Percentiles rank a stretch among this genome's conserved stretches.
phyloP scores from a whole-genome alignment of 2,329 filamentous ascomycete species.

The Fusarium musae region DNA sequence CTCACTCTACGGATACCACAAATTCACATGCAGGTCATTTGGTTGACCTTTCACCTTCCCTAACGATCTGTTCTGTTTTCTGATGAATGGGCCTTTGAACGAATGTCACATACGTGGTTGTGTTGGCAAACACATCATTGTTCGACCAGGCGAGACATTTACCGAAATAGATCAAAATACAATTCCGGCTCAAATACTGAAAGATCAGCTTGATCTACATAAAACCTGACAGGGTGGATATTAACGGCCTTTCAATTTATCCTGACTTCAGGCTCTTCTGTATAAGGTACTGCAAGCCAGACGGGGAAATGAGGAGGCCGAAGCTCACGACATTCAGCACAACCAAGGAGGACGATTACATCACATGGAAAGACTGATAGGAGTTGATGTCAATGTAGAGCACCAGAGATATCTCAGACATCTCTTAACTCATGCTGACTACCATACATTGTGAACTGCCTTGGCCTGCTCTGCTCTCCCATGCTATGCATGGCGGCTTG shows the following conservation, averaged over 20 bases:
- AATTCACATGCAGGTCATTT: too few relatives aligned
- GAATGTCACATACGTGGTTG: too few relatives aligned
- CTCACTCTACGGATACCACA: background rate
- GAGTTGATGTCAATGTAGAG: background rate
- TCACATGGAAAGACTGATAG: background rate
- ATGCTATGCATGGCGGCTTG: background rate
- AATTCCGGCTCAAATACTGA: background rate
- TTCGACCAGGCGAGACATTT: accelerated
- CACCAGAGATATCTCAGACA: background rate
- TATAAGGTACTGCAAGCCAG: background rate
- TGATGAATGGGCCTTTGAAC: background rate
- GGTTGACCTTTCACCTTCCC: background rate
- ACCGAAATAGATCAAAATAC: accelerated
- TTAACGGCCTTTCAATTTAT: too few relatives aligned
- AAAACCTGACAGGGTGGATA: too few relatives aligned
- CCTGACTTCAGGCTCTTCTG: too few relatives aligned
- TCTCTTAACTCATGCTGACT: background rate
- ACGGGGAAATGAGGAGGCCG: too few relatives aligned
- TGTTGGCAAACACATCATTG: background rate
- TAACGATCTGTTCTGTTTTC: background rate
- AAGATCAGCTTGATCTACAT: too few relatives aligned
- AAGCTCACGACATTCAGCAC: background rate
- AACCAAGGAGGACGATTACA: background rate
- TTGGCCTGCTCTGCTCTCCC: background rate
- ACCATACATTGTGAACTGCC: background rate